phyloP scores from a whole-genome alignment of 495 filamentous ascomycete genomes.

The Bacidia gigantensis region DNA sequence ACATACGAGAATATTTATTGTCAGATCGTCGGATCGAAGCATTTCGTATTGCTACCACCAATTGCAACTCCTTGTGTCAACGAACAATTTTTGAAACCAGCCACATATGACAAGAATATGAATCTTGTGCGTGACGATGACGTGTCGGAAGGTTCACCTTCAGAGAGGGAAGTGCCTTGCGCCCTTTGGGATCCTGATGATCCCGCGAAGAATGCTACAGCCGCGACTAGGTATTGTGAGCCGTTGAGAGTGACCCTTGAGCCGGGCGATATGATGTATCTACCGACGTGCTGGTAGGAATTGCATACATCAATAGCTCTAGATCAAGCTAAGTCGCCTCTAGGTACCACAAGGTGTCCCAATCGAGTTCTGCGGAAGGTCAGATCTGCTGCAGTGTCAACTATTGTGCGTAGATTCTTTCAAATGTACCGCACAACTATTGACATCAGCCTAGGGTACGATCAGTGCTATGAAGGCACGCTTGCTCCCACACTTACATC shows the following conservation, averaged over 20 bases:
- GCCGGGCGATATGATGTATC: conserved; percentile 68
- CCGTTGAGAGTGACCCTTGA: conserved; percentile 47
- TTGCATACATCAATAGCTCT: neutral
- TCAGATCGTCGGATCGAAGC: conserved; percentile 52
- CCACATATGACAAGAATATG: conserved; percentile 33
- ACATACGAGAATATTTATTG: conserved; percentile 74
- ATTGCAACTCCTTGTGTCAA: conserved; percentile 47
- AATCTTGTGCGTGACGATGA: conserved; percentile 20
- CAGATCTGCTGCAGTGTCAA: conserved; percentile 65
- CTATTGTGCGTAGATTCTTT: conserved; percentile 43
- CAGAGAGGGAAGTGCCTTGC: conserved; percentile 35
- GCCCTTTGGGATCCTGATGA: conserved; percentile 58
- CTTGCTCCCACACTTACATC: conserved; percentile 44
- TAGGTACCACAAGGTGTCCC: conserved; percentile 58
- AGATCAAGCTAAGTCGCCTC: neutral
- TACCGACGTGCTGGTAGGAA: conserved; percentile 58
- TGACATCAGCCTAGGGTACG: conserved; percentile 37
- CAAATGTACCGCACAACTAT: neutral
- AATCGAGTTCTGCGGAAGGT: conserved; percentile 45
- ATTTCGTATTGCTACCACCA: conserved; percentile 57
- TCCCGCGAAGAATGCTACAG: conserved; percentile 32
- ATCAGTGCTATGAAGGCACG: conserved; percentile 51
- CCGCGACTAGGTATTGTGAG: conserved; percentile 38
- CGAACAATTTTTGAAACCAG: conserved; percentile 37
- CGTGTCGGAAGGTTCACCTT: conserved; percentile 19